phyloP scores from a whole-genome alignment of 2,329 filamentous ascomycete species.

The Colletotrichum viniferum region DNA sequence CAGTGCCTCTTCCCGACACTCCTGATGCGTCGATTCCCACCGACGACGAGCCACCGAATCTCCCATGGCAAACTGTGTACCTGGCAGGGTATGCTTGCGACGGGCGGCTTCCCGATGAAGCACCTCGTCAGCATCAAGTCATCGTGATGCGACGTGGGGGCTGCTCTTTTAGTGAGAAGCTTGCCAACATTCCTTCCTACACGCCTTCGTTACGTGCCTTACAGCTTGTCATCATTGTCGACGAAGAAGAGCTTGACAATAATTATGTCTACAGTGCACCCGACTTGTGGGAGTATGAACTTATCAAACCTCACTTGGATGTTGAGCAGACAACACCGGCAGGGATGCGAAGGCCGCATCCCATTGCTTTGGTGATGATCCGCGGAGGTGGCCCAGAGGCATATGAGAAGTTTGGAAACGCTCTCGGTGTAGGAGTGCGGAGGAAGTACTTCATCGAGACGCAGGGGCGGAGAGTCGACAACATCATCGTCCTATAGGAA shows the following conservation, averaged over 20 bases:
- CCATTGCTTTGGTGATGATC: conserved; percentile 84
- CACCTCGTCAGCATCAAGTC: conserved; percentile 68
- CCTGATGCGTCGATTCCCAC: conserved; percentile 56
- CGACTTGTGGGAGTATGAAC: conserved; percentile 28
- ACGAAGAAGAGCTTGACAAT: conserved; percentile 37
- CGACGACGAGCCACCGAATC: conserved; percentile 40
- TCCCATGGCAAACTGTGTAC: conserved; percentile 75
- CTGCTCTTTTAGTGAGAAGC: conserved; percentile 84
- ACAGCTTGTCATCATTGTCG: conserved; percentile 81
- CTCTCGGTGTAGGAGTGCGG: conserved; percentile 75
- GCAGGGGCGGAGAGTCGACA: conserved; percentile 78
- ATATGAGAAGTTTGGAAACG: conserved; percentile 65
- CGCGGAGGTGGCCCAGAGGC: conserved; percentile 65
- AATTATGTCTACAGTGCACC: conserved; percentile 26
- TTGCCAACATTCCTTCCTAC: conserved; percentile 83
- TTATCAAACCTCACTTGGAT: conserved; percentile 73
- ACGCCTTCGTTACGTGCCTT: conserved; percentile 64
- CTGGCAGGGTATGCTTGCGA: conserved; percentile 73
- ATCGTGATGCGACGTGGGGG: conserved; percentile 82
- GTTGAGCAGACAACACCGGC: conserved; percentile 72
- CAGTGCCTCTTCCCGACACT: conserved; percentile 72
- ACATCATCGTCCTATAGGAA: conserved; percentile 66
- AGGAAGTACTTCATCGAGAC: conserved; percentile 82
- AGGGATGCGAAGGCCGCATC: conserved; percentile 72
- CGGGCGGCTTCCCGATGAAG: conserved; percentile 55